Conservation (phyloP, 257 asterid genomes). For the Ajuga chamaepitys region DNA sequence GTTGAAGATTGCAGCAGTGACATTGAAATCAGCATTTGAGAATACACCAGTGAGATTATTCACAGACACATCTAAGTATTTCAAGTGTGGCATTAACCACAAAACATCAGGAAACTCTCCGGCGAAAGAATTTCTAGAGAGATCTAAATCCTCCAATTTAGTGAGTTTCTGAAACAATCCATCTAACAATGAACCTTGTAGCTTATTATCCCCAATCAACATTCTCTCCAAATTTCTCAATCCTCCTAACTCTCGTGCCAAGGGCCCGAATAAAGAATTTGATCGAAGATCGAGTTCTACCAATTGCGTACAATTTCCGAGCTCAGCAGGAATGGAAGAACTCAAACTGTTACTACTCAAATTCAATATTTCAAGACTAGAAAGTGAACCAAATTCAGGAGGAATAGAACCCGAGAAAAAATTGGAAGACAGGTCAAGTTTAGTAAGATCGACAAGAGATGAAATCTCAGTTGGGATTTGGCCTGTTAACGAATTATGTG, state of each 20-base stretch:
- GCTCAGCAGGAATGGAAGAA: constrained; percentile 39
- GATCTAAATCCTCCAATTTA: constrained; percentile 23
- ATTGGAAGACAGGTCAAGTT: constrained; percentile 56
- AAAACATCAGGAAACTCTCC: constrained; percentile 33
- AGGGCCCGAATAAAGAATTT: constrained; percentile 41
- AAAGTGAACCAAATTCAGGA: constrained; percentile 32
- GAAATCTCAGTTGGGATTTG: constrained; percentile 46
- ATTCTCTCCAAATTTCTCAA: constrained; percentile 34
- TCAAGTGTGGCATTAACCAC: constrained; percentile 29
- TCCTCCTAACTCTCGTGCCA: constrained; percentile 34
- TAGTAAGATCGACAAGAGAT: constrained; percentile 37
- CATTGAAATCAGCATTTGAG: constrained; percentile 20
- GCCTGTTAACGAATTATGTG: constrained; percentile 49
- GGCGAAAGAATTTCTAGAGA: constrained; percentile 25
- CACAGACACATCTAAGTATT: constrained; percentile 42
- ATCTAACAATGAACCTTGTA: constrained; percentile 30
- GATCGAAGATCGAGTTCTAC: constrained; percentile 46
- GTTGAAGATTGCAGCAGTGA: constrained; percentile 31
- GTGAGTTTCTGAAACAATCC: constrained; percentile 21
- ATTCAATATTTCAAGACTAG: constrained; percentile 31
- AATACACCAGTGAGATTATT: constrained; percentile 53
- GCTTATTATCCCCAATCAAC: constrained; percentile 35
- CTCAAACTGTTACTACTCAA: constrained; percentile 47
- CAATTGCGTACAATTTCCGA: constrained; percentile 40
- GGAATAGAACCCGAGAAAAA: constrained; percentile 48